Percentiles rank a stretch among this genome's conserved stretches.
These are phyloP conservation scores for Syzygium oleosum DNA, from an alignment of 345 rosid species.

Conservation along the genomic window DNA sequence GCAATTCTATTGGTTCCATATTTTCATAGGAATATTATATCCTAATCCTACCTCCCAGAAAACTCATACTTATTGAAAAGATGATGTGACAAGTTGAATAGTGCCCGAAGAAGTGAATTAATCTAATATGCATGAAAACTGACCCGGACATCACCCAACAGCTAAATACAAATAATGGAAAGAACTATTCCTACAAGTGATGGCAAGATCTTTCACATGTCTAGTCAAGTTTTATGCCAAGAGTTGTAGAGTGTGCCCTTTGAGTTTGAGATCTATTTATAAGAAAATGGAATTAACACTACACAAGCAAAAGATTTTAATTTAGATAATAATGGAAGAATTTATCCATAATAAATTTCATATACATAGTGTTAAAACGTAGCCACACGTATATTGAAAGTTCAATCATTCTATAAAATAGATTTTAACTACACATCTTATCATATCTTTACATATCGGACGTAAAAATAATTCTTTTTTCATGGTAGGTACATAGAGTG, in stretches of 20 bases:
- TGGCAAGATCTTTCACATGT: background rate
- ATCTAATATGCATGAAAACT: background rate
- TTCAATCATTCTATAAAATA: background rate
- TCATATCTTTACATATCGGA: background rate
- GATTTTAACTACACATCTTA: background rate
- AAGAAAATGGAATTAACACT: background rate
- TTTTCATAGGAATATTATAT: background rate
- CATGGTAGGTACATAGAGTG: background rate
- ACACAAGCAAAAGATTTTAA: background rate
- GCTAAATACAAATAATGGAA: background rate
- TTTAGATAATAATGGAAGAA: background rate
- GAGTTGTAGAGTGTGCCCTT: background rate
- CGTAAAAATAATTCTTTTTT: background rate
- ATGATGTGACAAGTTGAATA: background rate
- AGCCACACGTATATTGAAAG: background rate
- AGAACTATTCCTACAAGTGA: background rate
- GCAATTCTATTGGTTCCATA: background rate
- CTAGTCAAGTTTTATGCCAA: background rate
- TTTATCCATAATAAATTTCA: background rate
- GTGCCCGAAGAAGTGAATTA: background rate
- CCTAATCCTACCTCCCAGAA: background rate
- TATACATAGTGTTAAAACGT: rapidly evolving
- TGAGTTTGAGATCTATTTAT: background rate
- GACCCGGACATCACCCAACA: background rate
- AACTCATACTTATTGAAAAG: background rate